phyloP scores from a whole-genome alignment of 495 filamentous ascomycete species.

The Penicillium egyptiacum region DNA sequence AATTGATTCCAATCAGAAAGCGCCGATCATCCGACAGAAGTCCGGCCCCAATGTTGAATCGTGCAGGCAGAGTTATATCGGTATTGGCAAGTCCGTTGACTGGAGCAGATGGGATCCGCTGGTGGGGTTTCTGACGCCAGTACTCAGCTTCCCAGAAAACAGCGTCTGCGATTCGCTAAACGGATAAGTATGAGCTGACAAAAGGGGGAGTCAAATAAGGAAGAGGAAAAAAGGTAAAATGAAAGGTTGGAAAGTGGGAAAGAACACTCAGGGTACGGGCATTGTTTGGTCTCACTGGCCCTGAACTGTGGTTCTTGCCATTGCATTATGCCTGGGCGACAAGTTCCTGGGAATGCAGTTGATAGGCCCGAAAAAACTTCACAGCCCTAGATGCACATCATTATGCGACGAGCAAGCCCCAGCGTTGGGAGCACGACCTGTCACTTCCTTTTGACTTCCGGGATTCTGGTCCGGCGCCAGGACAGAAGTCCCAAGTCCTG shows the following conservation, averaged over 20 bases:
- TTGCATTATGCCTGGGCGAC: neutral
- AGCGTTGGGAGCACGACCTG: conserved; percentile 6
- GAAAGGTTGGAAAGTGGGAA: neutral
- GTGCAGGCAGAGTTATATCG: neutral
- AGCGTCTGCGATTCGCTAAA: neutral
- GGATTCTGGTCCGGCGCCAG: conserved; percentile 4
- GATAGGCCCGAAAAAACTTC: conserved; percentile 7
- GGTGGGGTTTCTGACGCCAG: neutral
- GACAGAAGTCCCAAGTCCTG: neutral
- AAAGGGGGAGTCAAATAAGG: neutral
- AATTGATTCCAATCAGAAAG: neutral
- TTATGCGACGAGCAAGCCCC: conserved; percentile 12
- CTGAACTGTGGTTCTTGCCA: neutral
- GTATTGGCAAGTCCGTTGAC: no score
- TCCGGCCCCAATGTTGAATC: neutral
- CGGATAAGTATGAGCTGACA: neutral
- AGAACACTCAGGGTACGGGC: neutral
- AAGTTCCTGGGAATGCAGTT: conserved; percentile 10
- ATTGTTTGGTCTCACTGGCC: neutral
- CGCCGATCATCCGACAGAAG: conserved; percentile 1
- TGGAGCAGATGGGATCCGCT: neutral
- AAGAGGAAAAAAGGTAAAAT: neutral
- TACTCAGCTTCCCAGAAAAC: neutral
- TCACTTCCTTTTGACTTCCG: conserved; percentile 16
- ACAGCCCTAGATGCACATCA: conserved; percentile 11